Evolutionary conservation across 2,329 filamentous ascomycete genomes (phyloP), one percentile per base, ranked within the genome.

Genomic region (Exophiala viscosa): DNA sequence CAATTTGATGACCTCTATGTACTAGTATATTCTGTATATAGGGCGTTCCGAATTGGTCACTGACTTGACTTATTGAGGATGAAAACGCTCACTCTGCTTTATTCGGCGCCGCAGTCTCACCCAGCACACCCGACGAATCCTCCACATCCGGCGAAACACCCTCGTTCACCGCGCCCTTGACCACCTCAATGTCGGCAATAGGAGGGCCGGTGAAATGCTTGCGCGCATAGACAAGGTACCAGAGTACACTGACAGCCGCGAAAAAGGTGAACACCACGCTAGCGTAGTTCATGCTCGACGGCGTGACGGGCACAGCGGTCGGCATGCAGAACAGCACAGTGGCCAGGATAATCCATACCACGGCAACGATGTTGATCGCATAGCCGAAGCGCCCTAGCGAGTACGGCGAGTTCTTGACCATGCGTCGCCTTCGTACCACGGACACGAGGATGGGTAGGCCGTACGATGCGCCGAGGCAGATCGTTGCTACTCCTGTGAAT

Each of bases 191-290:
- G 14, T 44, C 20, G 10, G 17, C 20, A 14, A 44, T 28, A 4
- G 41, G 41, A 11, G 84, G 84, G 0, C 84, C 84, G 3, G 73
- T 83, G 60, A 86, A 87, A 57, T 82, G 76, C 68, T 82, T 83
- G 46, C 83, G 71, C 7, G 82, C 84, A 62, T 82, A 79, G 1
- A 73, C 73, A 58, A 85, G 74, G 66, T 86, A 86, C 83, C 83
- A 87, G 3, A 73, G 58, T 8, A 83, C 67, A 46, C 81, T 67
- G 44, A 73, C 64, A 28, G 67, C 48, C 3, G 71, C 60, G 9
- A 72, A 63, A 3, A 66, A 61, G 8, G 54, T 62, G 48, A 69
- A 69, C 9, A 73, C 70, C 13, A 64, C 70, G 14, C 65, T 70
- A 10, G 72, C 68, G 56, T 74, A 73, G 49, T 74, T 74, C 71